A percentile compares a stretch with the other conserved stretches of the same genome.
These are phyloP conservation scores for Chlorella sp. DNA, from an alignment of 139 green algal genomes.

Conservation along the genomic window DNA sequence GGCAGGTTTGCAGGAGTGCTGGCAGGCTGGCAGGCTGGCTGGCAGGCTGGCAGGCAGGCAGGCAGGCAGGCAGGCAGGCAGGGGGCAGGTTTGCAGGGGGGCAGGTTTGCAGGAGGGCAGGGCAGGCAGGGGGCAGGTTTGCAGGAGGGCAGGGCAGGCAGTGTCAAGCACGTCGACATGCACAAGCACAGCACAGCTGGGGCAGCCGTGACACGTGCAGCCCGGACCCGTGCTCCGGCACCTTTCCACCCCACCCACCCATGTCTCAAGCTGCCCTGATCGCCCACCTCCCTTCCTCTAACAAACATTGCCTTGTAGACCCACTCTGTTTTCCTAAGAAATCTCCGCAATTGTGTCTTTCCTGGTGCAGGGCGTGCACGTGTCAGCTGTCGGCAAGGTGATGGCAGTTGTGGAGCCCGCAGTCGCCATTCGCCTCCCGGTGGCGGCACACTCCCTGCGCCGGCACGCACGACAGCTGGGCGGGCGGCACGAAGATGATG, in stretches of 20 bases:
- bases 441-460: neutral
- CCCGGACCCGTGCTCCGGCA: too few species aligned
- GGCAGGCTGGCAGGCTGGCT: neutral
- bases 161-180: too few species aligned
- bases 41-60: neutral
- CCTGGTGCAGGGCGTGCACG: slow-evolving; percentile 58
- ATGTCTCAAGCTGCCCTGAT: neutral
- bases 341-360: too few species aligned
- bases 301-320: too few species aligned
- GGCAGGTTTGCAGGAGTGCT: neutral
- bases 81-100: neutral
- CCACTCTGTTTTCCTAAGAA: too few species aligned
- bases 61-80: too few species aligned
- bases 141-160: too few species aligned
- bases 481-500: neutral
- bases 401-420: slow-evolving; percentile 54
- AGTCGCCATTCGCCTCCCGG: neutral
- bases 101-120: neutral
- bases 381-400: slow-evolving; percentile 48
- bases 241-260: too few species aligned
- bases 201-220: too few species aligned
- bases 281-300: neutral
- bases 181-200: too few species aligned
- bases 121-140: too few species aligned
- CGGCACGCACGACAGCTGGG: neutral